Evolutionary conservation across 176 grass and related monocot species (phyloP), one percentile per base, ranked within the genome.

Genomic region (Hordeum vulgare): DNA sequence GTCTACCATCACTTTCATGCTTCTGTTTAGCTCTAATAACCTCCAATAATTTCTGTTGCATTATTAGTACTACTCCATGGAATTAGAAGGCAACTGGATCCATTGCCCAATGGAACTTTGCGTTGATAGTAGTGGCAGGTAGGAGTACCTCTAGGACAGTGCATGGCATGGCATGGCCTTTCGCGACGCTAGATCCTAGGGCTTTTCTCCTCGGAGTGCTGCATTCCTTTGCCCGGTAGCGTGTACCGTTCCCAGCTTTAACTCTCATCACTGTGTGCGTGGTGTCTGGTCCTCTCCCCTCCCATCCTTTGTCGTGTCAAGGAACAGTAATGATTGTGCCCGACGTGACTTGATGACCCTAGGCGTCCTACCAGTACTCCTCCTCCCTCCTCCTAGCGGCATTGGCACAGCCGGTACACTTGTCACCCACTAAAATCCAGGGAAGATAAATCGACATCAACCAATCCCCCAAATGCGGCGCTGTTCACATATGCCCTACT

Each of bases 301-400:
- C 29, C 25, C 54, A 64, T 41, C 24, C 78, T 72, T 59, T 74
- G 74, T 83, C 75, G 20, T 79, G 37, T 86, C 80, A 83, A 83
- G 74, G 49, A 75, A 83, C 66, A 86, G 84, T 67, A 83, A 86
- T 86, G 67, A 86, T 90, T 83, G 61, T 80, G 75, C 75, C 60
- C 62, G 84, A 84, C 69, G 88, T 83, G 88, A 83, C 84, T 7
- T 79, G 84, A 69, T 87, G 75, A 75, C 80, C 75, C 80, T 69
- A 89, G 11, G 53, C 6, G 5, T 31, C 20, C 20, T 86, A 40
- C 9, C 6, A 2, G 14, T 8, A 39, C 5, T 13, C 24, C 1
- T n/a, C 4, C 62, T 31, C 29, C 3, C 31, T 33, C 31, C 31
- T 4, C 3, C 31, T 33, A 51, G 4, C 18, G 15, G 2, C 4